phyloP scores from a whole-genome alignment of 352 stramenopile genomes.

The Globisporangium nagaii region DNA sequence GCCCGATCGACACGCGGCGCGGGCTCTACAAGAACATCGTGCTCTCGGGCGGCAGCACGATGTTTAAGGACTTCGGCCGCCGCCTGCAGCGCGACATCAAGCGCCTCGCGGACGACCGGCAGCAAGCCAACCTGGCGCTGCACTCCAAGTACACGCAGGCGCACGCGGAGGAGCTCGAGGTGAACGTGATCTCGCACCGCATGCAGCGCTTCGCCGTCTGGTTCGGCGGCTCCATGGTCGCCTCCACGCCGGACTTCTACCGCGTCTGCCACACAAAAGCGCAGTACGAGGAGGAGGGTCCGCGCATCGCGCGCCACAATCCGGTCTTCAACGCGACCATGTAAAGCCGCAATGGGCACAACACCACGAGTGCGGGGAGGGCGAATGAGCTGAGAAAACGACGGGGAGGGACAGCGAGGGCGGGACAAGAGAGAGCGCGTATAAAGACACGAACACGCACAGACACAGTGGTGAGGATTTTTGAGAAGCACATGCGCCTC shows the following conservation, averaged over 20 bases:
- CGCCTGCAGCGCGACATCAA: constrained; percentile 94
- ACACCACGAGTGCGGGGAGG: not conserved
- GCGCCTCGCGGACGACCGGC: constrained; percentile 85
- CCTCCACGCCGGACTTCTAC: constrained; percentile 93
- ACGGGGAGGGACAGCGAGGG: too few relatives aligned
- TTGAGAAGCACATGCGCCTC: too few relatives aligned
- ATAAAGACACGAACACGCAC: too few relatives aligned
- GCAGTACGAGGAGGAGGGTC: constrained; percentile 95
- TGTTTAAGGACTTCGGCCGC: constrained; percentile 96
- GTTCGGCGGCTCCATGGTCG: constrained; percentile 94
- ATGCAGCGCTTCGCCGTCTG: constrained; percentile 95
- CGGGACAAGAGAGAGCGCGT: too few relatives aligned
- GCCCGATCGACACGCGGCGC: constrained; percentile 92
- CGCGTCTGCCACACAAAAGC: constrained; percentile 94
- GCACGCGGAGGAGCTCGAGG: constrained; percentile 77
- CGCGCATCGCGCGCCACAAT: constrained; percentile 93
- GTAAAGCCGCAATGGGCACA: constrained; percentile 30
- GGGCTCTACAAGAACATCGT: constrained; percentile 97
- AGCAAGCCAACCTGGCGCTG: constrained; percentile 83
- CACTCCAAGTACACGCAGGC: constrained; percentile 67
- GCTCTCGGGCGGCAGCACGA: constrained; percentile 92
- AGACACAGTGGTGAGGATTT: too few relatives aligned
- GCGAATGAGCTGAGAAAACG: not conserved
- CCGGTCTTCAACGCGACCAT: constrained; percentile 93
- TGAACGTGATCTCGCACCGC: constrained; percentile 93